A percentile compares a stretch with the other conserved stretches of the same genome.
These are phyloP conservation scores for Ustulina deusta DNA, from an alignment of 2,329 filamentous ascomycete genomes.

Conservation along the genomic window DNA sequence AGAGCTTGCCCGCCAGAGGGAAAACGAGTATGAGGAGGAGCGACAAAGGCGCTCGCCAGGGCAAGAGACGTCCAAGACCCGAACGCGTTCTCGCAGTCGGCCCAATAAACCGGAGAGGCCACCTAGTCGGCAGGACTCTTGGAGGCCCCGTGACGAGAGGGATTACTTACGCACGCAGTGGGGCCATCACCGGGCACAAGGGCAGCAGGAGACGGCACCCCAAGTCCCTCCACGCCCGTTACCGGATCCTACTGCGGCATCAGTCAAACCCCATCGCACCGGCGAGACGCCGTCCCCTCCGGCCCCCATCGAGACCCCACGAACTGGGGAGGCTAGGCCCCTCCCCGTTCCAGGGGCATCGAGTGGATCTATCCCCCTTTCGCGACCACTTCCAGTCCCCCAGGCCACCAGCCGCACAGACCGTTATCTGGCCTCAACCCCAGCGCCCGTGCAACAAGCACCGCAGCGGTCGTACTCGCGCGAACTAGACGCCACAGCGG, in stretches of 20 bases:
- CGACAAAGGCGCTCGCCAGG: slow-evolving; percentile 62
- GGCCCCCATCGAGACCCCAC: slow-evolving; percentile 53
- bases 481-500: slow-evolving; percentile 67
- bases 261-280: slow-evolving; percentile 50
- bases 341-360: slow-evolving; percentile 61
- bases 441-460: slow-evolving; percentile 58
- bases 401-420: slow-evolving; percentile 64
- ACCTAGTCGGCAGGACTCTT: slow-evolving; percentile 71
- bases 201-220: slow-evolving; percentile 43
- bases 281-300: slow-evolving; percentile 39
- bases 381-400: slow-evolving; percentile 49
- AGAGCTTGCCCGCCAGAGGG: slow-evolving; percentile 70
- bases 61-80: slow-evolving; percentile 49
- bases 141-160: slow-evolving; percentile 70
- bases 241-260: slow-evolving; percentile 53
- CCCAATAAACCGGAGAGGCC: slow-evolving; percentile 53
- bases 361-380: slow-evolving; percentile 43
- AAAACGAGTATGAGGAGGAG: slow-evolving; percentile 71
- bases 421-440: slow-evolving; percentile 67
- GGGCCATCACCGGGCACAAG: slow-evolving; percentile 57
- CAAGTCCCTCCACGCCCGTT: slow-evolving; percentile 54
- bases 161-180: slow-evolving; percentile 70
- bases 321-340: slow-evolving; percentile 61
- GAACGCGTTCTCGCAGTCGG: slow-evolving; percentile 58
- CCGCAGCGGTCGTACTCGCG: slow-evolving; percentile 65